These are phyloP conservation scores for Ambrosia hybrid DNA, from an alignment of 140 eudicot species.

Conservation along the genomic window DNA sequence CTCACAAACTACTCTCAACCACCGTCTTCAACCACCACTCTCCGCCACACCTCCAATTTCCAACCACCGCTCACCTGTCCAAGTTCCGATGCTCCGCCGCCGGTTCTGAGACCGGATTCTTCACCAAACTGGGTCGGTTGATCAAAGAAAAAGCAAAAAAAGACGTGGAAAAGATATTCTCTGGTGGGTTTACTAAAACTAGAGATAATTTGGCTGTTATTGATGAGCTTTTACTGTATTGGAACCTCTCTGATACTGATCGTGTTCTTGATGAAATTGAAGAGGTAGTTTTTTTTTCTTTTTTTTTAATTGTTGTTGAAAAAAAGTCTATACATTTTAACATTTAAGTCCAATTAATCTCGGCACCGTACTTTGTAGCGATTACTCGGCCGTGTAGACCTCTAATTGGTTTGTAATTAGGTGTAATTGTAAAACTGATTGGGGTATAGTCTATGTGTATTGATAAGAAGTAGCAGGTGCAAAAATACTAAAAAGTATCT, in stretches of 20 bases:
- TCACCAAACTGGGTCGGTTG: constrained; percentile 78
- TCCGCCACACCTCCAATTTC: constrained; percentile 18
- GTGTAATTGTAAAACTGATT: too few species aligned
- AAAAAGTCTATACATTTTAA: too few species aligned
- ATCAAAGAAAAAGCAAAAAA: constrained; percentile 92
- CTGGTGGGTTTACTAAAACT: constrained; percentile 91
- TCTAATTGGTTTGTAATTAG: too few species aligned
- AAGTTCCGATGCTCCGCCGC: constrained; percentile 78
- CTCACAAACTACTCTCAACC: constrained; percentile 8
- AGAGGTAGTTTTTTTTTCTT: constrained; percentile 46
- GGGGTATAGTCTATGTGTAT: too few species aligned
- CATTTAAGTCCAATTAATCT: too few species aligned
- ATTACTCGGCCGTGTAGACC: too few species aligned
- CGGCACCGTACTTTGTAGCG: too few species aligned
- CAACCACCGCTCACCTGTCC: constrained; percentile 26
- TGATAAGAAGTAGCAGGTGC: too few species aligned
- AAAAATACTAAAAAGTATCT: too few species aligned
- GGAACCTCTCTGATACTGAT: constrained; percentile 93
- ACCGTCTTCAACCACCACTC: constrained; percentile 28
- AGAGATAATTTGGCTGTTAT: constrained; percentile 87
- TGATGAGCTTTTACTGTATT: constrained; percentile 80
- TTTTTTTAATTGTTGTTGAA: too few species aligned
- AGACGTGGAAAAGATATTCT: constrained; percentile 83
- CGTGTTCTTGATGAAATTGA: constrained; percentile 87
- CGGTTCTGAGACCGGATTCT: constrained; percentile 64